Conservation (phyloP, 331 rosid species). For the Quercus phellos region DNA sequence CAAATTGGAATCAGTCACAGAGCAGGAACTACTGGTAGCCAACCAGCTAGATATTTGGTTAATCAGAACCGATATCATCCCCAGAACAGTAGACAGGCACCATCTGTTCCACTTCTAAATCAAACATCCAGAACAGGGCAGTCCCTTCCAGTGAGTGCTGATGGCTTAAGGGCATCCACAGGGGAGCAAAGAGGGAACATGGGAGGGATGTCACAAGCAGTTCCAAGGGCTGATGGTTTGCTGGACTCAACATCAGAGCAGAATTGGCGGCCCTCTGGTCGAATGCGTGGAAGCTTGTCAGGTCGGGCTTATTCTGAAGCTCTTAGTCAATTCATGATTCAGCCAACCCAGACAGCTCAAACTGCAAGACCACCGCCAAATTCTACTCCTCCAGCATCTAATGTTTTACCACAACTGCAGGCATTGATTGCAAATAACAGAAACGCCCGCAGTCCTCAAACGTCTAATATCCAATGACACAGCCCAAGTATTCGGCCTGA, state of each 20-base stretch:
- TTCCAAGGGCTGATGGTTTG: slow-evolving; percentile 32
- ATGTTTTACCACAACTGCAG: slow-evolving; percentile 21
- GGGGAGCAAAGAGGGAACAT: slow-evolving; percentile 43
- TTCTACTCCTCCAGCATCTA: slow-evolving; percentile 17
- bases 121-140: slow-evolving; percentile 30
- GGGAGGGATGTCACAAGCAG: slow-evolving; percentile 38
- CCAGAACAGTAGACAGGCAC: slow-evolving; percentile 31
- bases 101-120: slow-evolving; percentile 29
- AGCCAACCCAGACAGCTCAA: slow-evolving; percentile 46
- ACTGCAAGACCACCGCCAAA: slow-evolving; percentile 32
- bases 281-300: slow-evolving; percentile 86
- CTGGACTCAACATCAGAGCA: slow-evolving; percentile 37
- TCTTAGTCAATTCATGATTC: slow-evolving; percentile 39
- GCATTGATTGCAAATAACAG: slow-evolving; percentile 25
- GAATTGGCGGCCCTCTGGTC: slow-evolving; percentile 55
- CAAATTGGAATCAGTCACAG: slow-evolving; percentile 41
- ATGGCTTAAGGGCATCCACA: slow-evolving; percentile 23
- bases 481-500: not conserved
- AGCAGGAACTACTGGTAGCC: slow-evolving; percentile 26
- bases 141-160: slow-evolving; percentile 23
- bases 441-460: slow-evolving; percentile 25
- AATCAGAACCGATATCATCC: slow-evolving; percentile 15
- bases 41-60: slow-evolving; percentile 25
- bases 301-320: slow-evolving; percentile 42
- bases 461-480: slow-evolving; percentile 2